Conservation (phyloP, 2,329 filamentous ascomycete genomes). For the Pyricularia grisea region DNA sequence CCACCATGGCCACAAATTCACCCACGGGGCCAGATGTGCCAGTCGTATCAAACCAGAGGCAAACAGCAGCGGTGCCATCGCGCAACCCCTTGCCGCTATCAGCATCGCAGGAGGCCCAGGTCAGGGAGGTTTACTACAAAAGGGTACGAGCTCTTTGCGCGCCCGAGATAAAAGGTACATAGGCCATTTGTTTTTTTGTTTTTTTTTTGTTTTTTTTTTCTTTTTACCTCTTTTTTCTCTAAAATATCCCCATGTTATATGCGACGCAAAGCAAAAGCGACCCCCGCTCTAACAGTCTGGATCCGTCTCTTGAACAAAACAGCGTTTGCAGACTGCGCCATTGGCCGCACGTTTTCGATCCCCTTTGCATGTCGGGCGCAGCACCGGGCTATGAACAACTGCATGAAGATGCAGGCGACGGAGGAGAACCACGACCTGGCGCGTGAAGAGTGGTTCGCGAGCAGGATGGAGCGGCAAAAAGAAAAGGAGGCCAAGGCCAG, state of each 20-base stretch:
- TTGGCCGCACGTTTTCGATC: conserved; percentile 76
- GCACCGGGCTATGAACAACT: conserved; percentile 82
- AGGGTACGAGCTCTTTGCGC: conserved; percentile 69
- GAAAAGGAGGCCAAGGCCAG: conserved; percentile 56
- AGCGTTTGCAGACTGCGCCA: conserved; percentile 91
- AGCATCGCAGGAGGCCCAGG: conserved; percentile 70
- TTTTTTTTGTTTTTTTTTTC: too few relatives aligned
- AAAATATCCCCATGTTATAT: not conserved
- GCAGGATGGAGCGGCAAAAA: conserved; percentile 58
- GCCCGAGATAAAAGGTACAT: conserved; percentile 65
- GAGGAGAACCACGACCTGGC: conserved; percentile 79
- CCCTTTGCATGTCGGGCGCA: conserved; percentile 77
- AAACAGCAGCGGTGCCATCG: conserved; percentile 39
- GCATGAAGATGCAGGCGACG: conserved; percentile 83
- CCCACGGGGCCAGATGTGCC: conserved; percentile 23
- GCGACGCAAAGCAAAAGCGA: too few relatives aligned
- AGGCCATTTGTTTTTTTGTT: too few relatives aligned
- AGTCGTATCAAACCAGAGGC: conserved; percentile 8
- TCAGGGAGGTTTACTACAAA: conserved; percentile 71
- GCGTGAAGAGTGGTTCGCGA: conserved; percentile 85
- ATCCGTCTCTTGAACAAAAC: conserved; percentile 1
- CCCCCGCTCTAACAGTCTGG: not conserved
- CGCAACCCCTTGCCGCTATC: conserved; percentile 78
- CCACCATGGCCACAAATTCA: conserved; percentile 29
- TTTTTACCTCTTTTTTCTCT: not conserved